Evolutionary conservation across 495 filamentous ascomycete species (phyloP), one percentile per base, ranked within the genome.

Genomic region (Xylaria cubensis): DNA sequence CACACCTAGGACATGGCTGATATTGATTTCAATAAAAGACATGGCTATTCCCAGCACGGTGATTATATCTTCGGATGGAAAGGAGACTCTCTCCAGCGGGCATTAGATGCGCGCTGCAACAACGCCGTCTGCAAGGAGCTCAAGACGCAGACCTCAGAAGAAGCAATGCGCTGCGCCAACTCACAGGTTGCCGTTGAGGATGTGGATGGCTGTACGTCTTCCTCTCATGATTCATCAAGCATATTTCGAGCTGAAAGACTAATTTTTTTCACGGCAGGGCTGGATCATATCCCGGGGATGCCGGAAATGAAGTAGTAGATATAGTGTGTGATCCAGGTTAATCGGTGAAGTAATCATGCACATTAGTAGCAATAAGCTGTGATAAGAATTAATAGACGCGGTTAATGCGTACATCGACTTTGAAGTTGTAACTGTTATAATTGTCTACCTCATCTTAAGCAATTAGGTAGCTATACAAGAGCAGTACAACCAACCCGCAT

Each of bases 21-120:
- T 4, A 39, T 10, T n/a, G 24, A 51, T n/a, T 6, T 39, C 36
- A 12, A 61, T 44, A 78, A 78, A n/a, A n/a, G n/a, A 17, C 69
- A 74, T 32, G 81, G 81, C 4, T 76, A 69, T 32, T 80, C 81
- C 2, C 80, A 81, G 41, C 81, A 82, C 59, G 81, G 81, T 39
- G 81, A 82, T 64, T 82, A 79, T 66, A 32, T 79, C 17, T 79
- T 79, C 71, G 77, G 77, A 24, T 79, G 77, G 77, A 71, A 79
- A 50, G 81, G 69, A 32, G 77, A 82, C 68, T 63, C 78, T 4
- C 79, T 82, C 10, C 81, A 82, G 62, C 76, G 77, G 24, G 80
- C 81, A 24, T 72, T 82, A 55, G 72, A 82, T 64, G 79, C 78
- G 32, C 67, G 75, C 26, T 82, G 81, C 68, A 80, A 77, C 69